Conservation (phyloP, 768 basidiomycete genomes). For the Lactarius evosmus region DNA sequence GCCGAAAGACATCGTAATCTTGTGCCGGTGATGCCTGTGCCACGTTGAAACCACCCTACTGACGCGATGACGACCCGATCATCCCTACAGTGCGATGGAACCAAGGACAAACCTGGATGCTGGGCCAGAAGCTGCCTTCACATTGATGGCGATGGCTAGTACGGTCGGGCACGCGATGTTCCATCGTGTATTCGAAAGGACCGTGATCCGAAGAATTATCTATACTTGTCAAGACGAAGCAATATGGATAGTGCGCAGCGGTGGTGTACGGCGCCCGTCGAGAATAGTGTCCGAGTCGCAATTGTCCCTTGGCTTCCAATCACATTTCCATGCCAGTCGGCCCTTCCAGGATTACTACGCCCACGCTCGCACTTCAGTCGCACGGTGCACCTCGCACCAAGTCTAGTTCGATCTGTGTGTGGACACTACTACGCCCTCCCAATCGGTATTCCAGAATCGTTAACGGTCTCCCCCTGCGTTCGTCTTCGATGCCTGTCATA, state of each 20-base stretch:
- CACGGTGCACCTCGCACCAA: too few relatives aligned
- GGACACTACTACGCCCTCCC: neutral
- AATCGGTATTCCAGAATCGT: neutral
- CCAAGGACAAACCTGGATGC: too few relatives aligned
- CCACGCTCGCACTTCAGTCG: neutral
- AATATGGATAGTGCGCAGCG: too few relatives aligned
- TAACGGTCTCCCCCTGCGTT: neutral
- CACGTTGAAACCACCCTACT: too few relatives aligned
- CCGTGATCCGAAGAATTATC: neutral
- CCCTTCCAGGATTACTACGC: neutral
- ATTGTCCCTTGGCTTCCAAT: too few relatives aligned
- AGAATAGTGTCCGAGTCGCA: too few relatives aligned
- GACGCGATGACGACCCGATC: too few relatives aligned
- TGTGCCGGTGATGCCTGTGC: too few relatives aligned
- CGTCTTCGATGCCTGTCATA: neutral
- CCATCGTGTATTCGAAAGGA: neutral
- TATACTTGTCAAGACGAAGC: neutral
- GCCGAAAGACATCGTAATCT: too few relatives aligned
- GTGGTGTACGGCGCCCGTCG: too few relatives aligned
- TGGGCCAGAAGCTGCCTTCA: neutral
- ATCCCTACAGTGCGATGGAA: neutral
- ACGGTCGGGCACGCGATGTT: neutral
- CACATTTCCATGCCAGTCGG: too few relatives aligned
- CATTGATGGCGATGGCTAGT: neutral
- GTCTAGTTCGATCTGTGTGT: neutral